A percentile compares a stretch with the other conserved stretches of the same genome.
These are phyloP conservation scores for Pseudofabraea citricarpa DNA, from an alignment of 2,329 filamentous ascomycete genomes.

Conservation along the genomic window DNA sequence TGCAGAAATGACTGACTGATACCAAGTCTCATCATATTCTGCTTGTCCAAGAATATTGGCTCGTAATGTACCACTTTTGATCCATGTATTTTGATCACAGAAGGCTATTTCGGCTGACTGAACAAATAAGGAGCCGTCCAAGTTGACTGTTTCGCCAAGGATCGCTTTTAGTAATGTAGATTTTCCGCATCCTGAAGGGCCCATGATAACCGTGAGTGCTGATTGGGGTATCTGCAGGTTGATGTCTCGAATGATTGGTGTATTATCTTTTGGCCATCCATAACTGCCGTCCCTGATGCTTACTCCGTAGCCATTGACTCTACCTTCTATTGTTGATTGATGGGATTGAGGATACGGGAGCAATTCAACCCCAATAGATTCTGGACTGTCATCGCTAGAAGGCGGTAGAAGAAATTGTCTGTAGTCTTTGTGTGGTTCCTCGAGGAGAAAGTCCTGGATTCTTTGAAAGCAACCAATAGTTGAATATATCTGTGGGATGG, in stretches of 20 bases:
- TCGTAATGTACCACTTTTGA: conserved; percentile 9
- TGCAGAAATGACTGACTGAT: conserved; percentile 12
- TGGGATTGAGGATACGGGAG: background rate
- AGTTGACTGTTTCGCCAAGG: conserved; percentile 14
- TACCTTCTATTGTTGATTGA: background rate
- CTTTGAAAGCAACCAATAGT: conserved; percentile 31
- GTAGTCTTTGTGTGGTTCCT: conserved; percentile 1
- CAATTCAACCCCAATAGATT: background rate
- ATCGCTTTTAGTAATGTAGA: conserved; percentile 18
- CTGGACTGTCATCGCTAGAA: background rate
- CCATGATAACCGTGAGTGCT: conserved; percentile 12
- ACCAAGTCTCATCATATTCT: conserved; percentile 9
- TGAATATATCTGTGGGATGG: conserved; percentile 29
- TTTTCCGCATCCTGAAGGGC: conserved; percentile 25
- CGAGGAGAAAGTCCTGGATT: conserved; percentile 27
- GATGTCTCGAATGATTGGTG: conserved; percentile 1
- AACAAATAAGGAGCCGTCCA: conserved; percentile 12
- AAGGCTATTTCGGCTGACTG: conserved; percentile 13
- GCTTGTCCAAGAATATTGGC: conserved; percentile 8
- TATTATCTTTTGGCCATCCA: background rate
- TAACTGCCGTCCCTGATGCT: conserved; percentile 2
- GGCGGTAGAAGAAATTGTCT: conserved; percentile 1
- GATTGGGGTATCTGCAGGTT: conserved; percentile 2
- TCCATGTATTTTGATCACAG: conserved; percentile 18
- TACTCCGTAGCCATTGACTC: background rate